phyloP scores from a whole-genome alignment of 2,329 filamentous ascomycete genomes.

The Cytospora schulzeri region DNA sequence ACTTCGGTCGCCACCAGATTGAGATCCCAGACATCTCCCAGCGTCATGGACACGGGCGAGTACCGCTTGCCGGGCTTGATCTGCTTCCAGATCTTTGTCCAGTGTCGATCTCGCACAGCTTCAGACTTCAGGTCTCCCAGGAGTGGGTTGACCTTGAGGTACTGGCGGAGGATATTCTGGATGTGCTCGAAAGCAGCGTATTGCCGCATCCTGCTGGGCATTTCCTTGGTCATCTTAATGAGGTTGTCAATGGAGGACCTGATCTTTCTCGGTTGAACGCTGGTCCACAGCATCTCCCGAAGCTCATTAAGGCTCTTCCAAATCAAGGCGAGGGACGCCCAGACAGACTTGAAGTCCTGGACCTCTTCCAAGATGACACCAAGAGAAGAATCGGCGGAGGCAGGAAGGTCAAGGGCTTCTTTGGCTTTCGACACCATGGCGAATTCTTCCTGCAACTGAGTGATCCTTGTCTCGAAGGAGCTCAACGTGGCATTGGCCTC shows the following conservation, averaged over 20 bases:
- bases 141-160: slow-evolving; percentile 88
- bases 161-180: slow-evolving; percentile 82
- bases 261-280: slow-evolving; percentile 91
- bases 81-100: slow-evolving; percentile 96
- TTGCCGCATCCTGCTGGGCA: slow-evolving; percentile 98
- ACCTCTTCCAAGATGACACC: slow-evolving; percentile 90
- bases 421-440: slow-evolving; percentile 96
- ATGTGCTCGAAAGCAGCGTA: slow-evolving; percentile 99
- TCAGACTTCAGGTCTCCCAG: slow-evolving; percentile 93
- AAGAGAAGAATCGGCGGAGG: slow-evolving; percentile 78
- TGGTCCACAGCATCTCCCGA: slow-evolving; percentile 90
- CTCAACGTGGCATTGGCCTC: slow-evolving; percentile 81
- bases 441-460: slow-evolving; percentile 80
- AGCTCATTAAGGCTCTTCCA: slow-evolving; percentile 97
- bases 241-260: slow-evolving; percentile 85
- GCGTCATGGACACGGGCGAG: slow-evolving; percentile 88
- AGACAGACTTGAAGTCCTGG: slow-evolving; percentile 98
- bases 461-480: slow-evolving; percentile 83
- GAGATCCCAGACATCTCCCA: slow-evolving; percentile 99
- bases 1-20: slow-evolving; percentile 85
- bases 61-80: slow-evolving; percentile 92
- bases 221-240: slow-evolving; percentile 98
- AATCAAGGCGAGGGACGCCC: slow-evolving; percentile 92
- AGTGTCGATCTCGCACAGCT: slow-evolving; percentile 93
- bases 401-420: slow-evolving; percentile 88